Conservation (phyloP, 257 asterid species). For the Rubia yunnanensis region DNA sequence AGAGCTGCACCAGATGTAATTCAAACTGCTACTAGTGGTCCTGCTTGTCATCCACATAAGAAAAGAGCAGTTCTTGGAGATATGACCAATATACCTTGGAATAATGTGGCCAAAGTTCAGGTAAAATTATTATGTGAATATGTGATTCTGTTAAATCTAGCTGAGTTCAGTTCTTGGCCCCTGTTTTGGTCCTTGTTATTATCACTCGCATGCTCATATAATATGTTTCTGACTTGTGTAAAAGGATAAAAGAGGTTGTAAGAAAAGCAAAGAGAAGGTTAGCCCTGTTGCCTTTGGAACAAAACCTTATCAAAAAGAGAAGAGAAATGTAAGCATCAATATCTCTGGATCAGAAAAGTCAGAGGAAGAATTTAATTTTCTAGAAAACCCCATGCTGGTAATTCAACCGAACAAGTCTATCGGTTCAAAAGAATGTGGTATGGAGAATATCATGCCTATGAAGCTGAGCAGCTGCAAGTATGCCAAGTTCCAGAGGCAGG, state of each 20-base stretch:
- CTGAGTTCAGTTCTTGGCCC: background rate
- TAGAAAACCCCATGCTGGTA: slow-evolving; percentile 11
- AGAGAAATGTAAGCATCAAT: slow-evolving; percentile 18
- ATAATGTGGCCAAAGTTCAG: slow-evolving; percentile 40
- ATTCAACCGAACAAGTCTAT: slow-evolving; percentile 21
- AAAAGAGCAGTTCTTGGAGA: slow-evolving; percentile 75
- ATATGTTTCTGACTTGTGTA: slow-evolving; percentile 24
- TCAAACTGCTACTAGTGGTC: slow-evolving; percentile 21
- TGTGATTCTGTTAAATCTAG: background rate
- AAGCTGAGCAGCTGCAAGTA: slow-evolving; percentile 17
- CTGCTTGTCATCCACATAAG: slow-evolving; percentile 43
- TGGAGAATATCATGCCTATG: slow-evolving; percentile 23
- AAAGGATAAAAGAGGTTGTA: slow-evolving; percentile 32
- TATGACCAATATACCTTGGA: slow-evolving; percentile 61
- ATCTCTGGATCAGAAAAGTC: slow-evolving; percentile 22
- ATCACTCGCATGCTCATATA: slow-evolving; percentile 2
- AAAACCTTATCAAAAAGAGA: slow-evolving; percentile 25
- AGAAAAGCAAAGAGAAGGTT: slow-evolving; percentile 37
- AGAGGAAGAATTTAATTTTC: slow-evolving; percentile 26
- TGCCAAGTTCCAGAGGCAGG: slow-evolving; percentile 16
- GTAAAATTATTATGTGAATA: slow-evolving; percentile 20
- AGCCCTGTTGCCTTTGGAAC: slow-evolving; percentile 30
- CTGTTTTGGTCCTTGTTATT: slow-evolving; percentile 1
- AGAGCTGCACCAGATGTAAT: slow-evolving; percentile 51
- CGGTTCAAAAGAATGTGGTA: slow-evolving; percentile 11